Conservation (phyloP, 164 flowering plant genomes). For the Annona squamosa region DNA sequence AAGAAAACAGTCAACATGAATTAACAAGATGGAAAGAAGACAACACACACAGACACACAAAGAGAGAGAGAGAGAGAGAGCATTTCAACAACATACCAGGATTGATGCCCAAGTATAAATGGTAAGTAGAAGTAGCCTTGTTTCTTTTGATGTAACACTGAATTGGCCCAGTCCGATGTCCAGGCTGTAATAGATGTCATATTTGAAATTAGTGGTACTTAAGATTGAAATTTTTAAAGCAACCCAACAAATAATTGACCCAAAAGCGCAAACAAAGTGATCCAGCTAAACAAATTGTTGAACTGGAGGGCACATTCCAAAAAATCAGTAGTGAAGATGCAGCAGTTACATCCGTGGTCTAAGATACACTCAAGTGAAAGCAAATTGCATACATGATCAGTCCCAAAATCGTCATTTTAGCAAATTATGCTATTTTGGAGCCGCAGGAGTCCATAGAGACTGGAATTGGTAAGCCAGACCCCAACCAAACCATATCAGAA, state of each 20-base stretch:
- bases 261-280: too few species aligned
- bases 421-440: not conserved
- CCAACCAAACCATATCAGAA: not conserved
- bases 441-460: not conserved
- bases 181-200: slow-evolving; percentile 9
- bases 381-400: not conserved
- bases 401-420: too few species aligned
- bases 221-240: not conserved
- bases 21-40: too few species aligned
- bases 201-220: not conserved
- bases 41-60: too few species aligned
- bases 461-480: not conserved
- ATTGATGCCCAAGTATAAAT: slow-evolving; percentile 14
- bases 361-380: not conserved
- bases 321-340: not conserved
- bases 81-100: slow-evolving; percentile 6
- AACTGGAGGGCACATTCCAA: not conserved
- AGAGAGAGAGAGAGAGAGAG: too few species aligned
- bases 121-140: slow-evolving; percentile 18
- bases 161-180: slow-evolving; percentile 14
- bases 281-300: not conserved
- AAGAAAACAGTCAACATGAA: too few species aligned
- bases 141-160: slow-evolving; percentile 22
- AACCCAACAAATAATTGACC: not conserved
- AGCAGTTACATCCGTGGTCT: not conserved